phyloP scores from a whole-genome alignment of 495 filamentous ascomycete species.

The Penicillium steckii region DNA sequence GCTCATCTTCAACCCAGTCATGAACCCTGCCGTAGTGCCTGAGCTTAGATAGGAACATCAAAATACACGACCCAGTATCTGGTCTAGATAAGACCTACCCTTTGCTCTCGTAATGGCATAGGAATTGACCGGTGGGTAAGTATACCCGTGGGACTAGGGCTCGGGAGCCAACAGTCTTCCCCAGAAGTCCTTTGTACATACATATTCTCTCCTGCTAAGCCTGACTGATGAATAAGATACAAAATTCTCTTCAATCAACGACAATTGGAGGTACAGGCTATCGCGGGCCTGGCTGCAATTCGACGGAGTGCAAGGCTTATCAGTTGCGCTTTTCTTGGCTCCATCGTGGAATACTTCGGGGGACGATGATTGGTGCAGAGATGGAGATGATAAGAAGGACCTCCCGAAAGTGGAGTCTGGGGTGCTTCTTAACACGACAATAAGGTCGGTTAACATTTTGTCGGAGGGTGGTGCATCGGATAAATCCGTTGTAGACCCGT shows the following conservation, averaged over 20 bases:
- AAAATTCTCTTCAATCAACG: neutral
- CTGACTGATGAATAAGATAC: neutral
- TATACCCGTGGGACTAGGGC: neutral
- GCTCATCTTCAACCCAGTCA: conserved; percentile 13
- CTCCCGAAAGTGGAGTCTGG: conserved; percentile 10
- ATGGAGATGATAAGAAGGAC: conserved; percentile 1
- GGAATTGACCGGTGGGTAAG: neutral
- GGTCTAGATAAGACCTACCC: conserved; percentile 12
- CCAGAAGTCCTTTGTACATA: neutral
- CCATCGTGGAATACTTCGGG: neutral
- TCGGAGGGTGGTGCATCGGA: neutral
- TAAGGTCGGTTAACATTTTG: neutral
- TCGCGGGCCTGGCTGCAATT: neutral
- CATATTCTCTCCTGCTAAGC: neutral
- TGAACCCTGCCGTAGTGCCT: neutral
- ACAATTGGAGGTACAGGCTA: neutral
- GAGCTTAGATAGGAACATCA: conserved; percentile 22
- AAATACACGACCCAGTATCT: conserved; percentile 4
- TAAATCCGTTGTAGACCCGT: neutral
- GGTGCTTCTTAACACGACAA: neutral
- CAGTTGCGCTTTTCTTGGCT: conserved; percentile 1
- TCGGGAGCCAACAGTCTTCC: neutral
- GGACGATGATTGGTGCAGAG: conserved; percentile 5
- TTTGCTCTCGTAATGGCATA: conserved; percentile 17
- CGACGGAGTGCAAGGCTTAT: neutral